Base-by-base conservation (phyloP, 345 rosid species). In the Melastoma malabathricum region DNA sequence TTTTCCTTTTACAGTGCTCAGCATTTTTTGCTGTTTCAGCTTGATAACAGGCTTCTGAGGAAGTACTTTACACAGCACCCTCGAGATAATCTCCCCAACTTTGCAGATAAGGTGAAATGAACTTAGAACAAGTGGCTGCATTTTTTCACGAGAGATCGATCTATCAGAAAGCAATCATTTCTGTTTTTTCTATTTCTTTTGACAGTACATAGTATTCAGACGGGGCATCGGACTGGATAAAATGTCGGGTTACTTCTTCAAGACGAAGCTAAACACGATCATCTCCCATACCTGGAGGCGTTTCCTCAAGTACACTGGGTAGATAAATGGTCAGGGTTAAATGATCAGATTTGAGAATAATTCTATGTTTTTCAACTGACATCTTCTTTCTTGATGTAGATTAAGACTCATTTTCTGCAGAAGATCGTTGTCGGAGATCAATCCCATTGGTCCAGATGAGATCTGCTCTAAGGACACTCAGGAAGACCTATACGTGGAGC, bases 171-270 rank as follows among this genome's bases (percentile, higher is more conserved):
- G 15, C n/a, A 29, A 15, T 50, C 0, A 6, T 29, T 50, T 41
- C 2, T 48, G 22, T 50, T 4, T 43, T 17, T 13, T 65, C 25
- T 56, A 7, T 53, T 22, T 53, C 18, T 63, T 53, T 58, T 27
- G 16, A 6, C 48, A 79, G 94, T 84, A 65, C 62, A 56, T 87
- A 31, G 68, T 81, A 61, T 87, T 87, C 69, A 64, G 90, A 48
- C 81, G 89, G 44, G 93, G 96, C 44, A 69, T 83, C 71, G 89
- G 93, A 50, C 79, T 79, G 27, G 96, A 83, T 71, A 77, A 66
- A 1, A 69, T 58, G 69, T 74, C 68, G 31, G 78, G 67, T 61
- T 88, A 60, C 60, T 82, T 82, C 62, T 16, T 82, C 58, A 52
- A 50, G 58, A 64, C 59, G 48, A 88, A 88, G 68, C 23, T 76